Conservation (phyloP, 2,329 filamentous ascomycete genomes). For the Leptodontidium sp. region DNA sequence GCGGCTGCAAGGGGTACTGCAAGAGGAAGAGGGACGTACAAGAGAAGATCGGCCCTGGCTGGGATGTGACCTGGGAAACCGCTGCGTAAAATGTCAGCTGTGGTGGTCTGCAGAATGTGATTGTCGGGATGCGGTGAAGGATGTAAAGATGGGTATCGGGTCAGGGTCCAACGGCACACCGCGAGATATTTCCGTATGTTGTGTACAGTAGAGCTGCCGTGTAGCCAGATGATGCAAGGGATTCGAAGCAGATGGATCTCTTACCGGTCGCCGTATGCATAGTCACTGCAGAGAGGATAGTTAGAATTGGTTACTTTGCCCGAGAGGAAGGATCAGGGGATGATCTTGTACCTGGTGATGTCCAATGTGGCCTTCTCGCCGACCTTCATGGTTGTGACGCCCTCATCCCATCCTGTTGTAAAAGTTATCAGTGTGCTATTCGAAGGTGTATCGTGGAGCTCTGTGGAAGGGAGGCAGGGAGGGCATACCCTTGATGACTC, state of each 20-base stretch:
- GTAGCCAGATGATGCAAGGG: neutral
- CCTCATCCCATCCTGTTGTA: constrained; percentile 80
- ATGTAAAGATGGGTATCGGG: constrained; percentile 1
- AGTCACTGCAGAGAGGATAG: constrained; percentile 58
- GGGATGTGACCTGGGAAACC: constrained; percentile 85
- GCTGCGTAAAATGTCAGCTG: constrained; percentile 53
- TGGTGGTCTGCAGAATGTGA: neutral
- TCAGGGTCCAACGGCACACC: constrained; percentile 18
- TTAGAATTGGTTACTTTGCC: constrained; percentile 33
- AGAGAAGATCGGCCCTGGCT: constrained; percentile 77
- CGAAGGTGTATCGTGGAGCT: constrained; percentile 18
- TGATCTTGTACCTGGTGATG: constrained; percentile 72
- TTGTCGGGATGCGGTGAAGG: constrained; percentile 13
- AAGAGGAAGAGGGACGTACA: constrained; percentile 67
- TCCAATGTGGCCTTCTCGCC: constrained; percentile 89
- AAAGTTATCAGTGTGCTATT: constrained; percentile 29
- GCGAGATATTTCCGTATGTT: constrained; percentile 12
- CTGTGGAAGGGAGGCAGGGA: constrained; percentile 11
- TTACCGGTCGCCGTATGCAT: constrained; percentile 69
- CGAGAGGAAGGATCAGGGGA: neutral
- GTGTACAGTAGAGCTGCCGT: constrained; percentile 1
- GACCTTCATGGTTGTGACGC: constrained; percentile 83
- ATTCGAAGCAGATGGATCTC: constrained; percentile 38
- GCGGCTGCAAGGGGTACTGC: constrained; percentile 18
- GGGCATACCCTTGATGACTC: constrained; percentile 82